phyloP scores from a whole-genome alignment of 352 stramenopile species.

The Phytophthora vignae region DNA sequence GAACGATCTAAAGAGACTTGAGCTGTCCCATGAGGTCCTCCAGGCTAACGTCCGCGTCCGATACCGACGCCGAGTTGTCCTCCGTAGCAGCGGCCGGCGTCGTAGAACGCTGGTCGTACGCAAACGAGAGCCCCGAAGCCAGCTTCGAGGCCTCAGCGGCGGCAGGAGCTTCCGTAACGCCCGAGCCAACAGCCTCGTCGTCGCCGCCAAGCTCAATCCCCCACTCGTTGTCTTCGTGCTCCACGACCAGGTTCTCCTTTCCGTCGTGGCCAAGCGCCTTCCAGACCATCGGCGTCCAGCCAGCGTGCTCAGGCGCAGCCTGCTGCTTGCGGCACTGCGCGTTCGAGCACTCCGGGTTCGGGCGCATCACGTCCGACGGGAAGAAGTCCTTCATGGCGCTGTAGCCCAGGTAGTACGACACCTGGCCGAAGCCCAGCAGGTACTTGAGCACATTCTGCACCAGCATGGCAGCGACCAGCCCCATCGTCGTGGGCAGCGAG shows the following conservation, averaged over 20 bases:
- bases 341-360: conserved; percentile 88
- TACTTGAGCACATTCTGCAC: conserved; percentile 92
- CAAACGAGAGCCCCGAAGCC: conserved; percentile 67
- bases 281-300: conserved; percentile 83
- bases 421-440: conserved; percentile 83
- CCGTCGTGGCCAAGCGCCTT: conserved; percentile 63
- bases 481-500: conserved; percentile 92
- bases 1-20: conserved; percentile 60
- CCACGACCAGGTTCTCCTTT: conserved; percentile 51
- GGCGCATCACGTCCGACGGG: conserved; percentile 78
- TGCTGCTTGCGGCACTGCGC: conserved; percentile 81
- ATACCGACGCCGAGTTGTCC: conserved; percentile 27
- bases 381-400: conserved; percentile 92
- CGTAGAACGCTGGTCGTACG: conserved; percentile 55
- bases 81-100: conserved; percentile 22
- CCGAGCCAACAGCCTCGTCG: conserved; percentile 21
- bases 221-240: conserved; percentile 89
- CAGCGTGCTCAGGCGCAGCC: conserved; percentile 42
- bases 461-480: conserved; percentile 84
- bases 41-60: conserved; percentile 60
- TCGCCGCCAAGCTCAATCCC: conserved; percentile 76
- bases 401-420: conserved; percentile 91
- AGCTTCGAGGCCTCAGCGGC: conserved; percentile 32
- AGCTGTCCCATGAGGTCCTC: conserved; percentile 86
- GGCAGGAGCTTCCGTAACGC: conserved; percentile 1